These are phyloP conservation scores for Haberlea rhodopensis DNA, from an alignment of 257 asterid genomes.

Conservation along the genomic window DNA sequence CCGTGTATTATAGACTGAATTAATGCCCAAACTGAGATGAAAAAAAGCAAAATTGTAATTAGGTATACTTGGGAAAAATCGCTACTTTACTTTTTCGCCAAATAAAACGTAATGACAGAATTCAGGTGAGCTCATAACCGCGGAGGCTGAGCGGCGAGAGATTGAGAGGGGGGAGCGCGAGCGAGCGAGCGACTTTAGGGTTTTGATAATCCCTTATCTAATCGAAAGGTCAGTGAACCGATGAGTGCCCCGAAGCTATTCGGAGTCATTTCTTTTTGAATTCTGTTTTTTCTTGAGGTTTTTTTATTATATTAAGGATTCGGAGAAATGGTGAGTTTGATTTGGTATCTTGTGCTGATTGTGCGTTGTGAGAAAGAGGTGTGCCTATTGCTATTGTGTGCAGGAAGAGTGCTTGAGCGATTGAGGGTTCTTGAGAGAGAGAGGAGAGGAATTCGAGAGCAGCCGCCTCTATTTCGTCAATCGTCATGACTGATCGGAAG, in stretches of 20 bases:
- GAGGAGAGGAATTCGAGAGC: slow-evolving; percentile 40
- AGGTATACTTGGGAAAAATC: no score
- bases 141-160: slow-evolving; percentile 48
- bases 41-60: no score
- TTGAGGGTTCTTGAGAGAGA: slow-evolving; percentile 62
- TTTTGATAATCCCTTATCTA: slow-evolving; percentile 47
- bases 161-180: slow-evolving; percentile 34
- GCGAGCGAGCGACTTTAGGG: slow-evolving; percentile 59
- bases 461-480: slow-evolving; percentile 6
- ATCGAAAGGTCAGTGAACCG: slow-evolving; percentile 64
- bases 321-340: slow-evolving; percentile 49
- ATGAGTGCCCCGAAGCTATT: slow-evolving; percentile 30
- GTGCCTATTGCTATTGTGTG: slow-evolving; percentile 69
- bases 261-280: slow-evolving; percentile 31
- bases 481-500: slow-evolving; percentile 78
- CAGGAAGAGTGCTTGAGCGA: slow-evolving; percentile 94
- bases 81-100: background rate
- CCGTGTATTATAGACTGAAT: no score
- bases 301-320: slow-evolving; percentile 23
- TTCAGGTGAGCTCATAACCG: background rate
- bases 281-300: slow-evolving; percentile 29
- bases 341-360: slow-evolving; percentile 52
- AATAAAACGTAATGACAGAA: background rate
- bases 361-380: slow-evolving; percentile 97
- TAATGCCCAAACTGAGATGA: no score